A percentile compares a stretch with the other conserved stretches of the same genome.
phyloP scores from a whole-genome alignment of 495 filamentous ascomycete genomes.

The Penicillium psychrofluorescens region DNA sequence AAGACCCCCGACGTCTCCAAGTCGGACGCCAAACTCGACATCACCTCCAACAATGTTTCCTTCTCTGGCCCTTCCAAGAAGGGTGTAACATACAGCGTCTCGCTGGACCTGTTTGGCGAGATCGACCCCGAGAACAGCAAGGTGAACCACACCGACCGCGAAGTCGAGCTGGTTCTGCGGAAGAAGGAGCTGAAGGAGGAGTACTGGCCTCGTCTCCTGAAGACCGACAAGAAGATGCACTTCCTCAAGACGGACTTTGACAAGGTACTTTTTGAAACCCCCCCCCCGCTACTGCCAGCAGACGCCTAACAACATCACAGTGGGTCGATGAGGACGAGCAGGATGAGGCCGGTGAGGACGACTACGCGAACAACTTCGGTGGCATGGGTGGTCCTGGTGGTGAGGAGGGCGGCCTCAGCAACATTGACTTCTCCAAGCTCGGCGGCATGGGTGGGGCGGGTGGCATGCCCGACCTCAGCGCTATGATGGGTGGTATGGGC shows the following conservation, averaged over 20 bases:
- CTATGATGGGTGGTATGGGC: slow-evolving; percentile 35
- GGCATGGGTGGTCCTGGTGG: slow-evolving; percentile 58
- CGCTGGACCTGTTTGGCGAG: slow-evolving; percentile 85
- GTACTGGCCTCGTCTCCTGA: slow-evolving; percentile 91
- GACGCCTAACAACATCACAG: slow-evolving; percentile 33
- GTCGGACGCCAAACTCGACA: slow-evolving; percentile 63
- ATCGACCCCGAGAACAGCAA: slow-evolving; percentile 80
- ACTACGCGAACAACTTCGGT: slow-evolving; percentile 62
- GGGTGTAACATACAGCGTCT: slow-evolving; percentile 71
- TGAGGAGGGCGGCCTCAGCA: slow-evolving; percentile 56
- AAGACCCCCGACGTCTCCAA: slow-evolving; percentile 70
- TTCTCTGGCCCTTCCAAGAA: slow-evolving; percentile 84
- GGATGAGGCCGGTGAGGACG: slow-evolving; percentile 77
- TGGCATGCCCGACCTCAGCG: slow-evolving; percentile 39
- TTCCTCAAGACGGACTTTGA: slow-evolving; percentile 99
- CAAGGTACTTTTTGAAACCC: slow-evolving; percentile 52
- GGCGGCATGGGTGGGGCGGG: slow-evolving; percentile 46
- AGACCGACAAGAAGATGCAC: slow-evolving; percentile 81
- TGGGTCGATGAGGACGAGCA: slow-evolving; percentile 99
- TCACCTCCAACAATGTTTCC: slow-evolving; percentile 66
- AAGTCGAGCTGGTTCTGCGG: slow-evolving; percentile 80
- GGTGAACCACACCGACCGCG: slow-evolving; percentile 73
- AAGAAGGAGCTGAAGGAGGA: slow-evolving; percentile 92
- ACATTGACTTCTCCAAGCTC: slow-evolving; percentile 86
- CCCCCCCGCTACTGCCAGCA: not conserved